These are phyloP conservation scores for Salvia splendens DNA, from an alignment of 257 asterid species.

Conservation along the genomic window DNA sequence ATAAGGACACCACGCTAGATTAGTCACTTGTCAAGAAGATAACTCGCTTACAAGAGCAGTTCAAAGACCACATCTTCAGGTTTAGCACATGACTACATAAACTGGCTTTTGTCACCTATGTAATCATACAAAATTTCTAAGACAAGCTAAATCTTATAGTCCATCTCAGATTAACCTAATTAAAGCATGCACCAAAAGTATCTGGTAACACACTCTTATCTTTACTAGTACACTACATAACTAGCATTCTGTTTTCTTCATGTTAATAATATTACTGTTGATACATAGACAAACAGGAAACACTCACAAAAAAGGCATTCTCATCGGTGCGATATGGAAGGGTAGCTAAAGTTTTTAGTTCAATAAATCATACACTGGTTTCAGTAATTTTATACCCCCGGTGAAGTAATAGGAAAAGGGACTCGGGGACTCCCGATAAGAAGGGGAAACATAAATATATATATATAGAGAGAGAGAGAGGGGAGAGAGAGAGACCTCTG, in stretches of 20 bases:
- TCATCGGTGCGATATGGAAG: slow-evolving; percentile 16
- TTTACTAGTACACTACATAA: not conserved
- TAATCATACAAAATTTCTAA: not conserved
- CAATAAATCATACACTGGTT: no score
- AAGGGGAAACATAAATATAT: no score
- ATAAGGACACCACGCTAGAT: slow-evolving; percentile 27
- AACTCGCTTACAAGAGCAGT: slow-evolving; percentile 24
- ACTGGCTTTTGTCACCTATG: not conserved
- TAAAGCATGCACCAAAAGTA: slow-evolving; percentile 3
- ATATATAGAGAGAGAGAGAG: no score
- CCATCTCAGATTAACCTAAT: not conserved
- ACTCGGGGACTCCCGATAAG: no score
- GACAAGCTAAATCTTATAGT: not conserved
- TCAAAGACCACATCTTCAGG: not conserved
- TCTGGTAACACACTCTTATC: not conserved
- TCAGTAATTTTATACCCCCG: no score
- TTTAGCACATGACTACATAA: not conserved
- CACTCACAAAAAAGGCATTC: not conserved
- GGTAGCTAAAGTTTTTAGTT: not conserved
- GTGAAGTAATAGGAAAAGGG: no score
- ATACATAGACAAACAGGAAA: not conserved
- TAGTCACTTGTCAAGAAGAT: slow-evolving; percentile 16
- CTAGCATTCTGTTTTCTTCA: slow-evolving; percentile 11
- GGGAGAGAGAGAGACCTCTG: slow-evolving; percentile 60
- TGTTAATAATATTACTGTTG: not conserved